A percentile compares a stretch with the other conserved stretches of the same genome.
Evolutionary conservation across 1,284 basidiomycete species (phyloP).

Genomic region (Anthracocystis walkeri): DNA sequence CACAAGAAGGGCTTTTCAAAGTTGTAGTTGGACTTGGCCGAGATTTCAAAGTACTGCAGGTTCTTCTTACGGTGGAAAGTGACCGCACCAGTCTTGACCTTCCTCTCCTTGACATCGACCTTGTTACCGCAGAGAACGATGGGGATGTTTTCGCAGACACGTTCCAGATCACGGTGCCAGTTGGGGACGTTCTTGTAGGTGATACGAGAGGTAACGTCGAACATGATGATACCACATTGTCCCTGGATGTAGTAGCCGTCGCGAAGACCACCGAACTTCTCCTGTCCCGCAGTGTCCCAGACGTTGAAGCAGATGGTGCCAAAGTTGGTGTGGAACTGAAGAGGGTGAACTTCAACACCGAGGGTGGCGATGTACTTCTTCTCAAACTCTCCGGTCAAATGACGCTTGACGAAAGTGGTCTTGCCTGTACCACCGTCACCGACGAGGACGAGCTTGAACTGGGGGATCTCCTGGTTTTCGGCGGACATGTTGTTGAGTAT

Average conservation of each 20-base stretch:
- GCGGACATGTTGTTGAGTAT: slow-evolving; percentile 35
- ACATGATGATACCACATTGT: slow-evolving; percentile 99
- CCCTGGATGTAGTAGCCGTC: slow-evolving; percentile 73
- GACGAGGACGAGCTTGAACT: slow-evolving; percentile 99
- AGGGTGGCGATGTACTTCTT: slow-evolving; percentile 99
- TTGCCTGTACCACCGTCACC: slow-evolving; percentile 97
- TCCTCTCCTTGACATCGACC: slow-evolving; percentile 99
- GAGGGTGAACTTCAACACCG: slow-evolving; percentile 98
- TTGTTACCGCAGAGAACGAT: slow-evolving; percentile 99
- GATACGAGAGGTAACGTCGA: slow-evolving; percentile 99
- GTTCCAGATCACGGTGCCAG: slow-evolving; percentile 99
- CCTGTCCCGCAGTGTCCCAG: slow-evolving; percentile 99
- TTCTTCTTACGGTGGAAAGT: slow-evolving; percentile 99
- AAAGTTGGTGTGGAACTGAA: slow-evolving; percentile 96
- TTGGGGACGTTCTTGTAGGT: slow-evolving; percentile 99
- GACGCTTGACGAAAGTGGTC: slow-evolving; percentile 77
- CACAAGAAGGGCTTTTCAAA: slow-evolving; percentile 99
- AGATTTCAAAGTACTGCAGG: slow-evolving; percentile 99
- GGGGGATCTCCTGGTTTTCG: slow-evolving; percentile 75
- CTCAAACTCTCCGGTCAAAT: slow-evolving; percentile 98
- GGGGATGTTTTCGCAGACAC: slow-evolving; percentile 99
- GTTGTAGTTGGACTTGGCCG: slow-evolving; percentile 99
- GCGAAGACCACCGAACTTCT: slow-evolving; percentile 81
- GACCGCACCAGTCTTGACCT: slow-evolving; percentile 98
- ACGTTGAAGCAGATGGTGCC: slow-evolving; percentile 99